Evolutionary conservation across 2,329 filamentous ascomycete genomes (phyloP).

Genomic region (Coleophoma cylindrospora): DNA sequence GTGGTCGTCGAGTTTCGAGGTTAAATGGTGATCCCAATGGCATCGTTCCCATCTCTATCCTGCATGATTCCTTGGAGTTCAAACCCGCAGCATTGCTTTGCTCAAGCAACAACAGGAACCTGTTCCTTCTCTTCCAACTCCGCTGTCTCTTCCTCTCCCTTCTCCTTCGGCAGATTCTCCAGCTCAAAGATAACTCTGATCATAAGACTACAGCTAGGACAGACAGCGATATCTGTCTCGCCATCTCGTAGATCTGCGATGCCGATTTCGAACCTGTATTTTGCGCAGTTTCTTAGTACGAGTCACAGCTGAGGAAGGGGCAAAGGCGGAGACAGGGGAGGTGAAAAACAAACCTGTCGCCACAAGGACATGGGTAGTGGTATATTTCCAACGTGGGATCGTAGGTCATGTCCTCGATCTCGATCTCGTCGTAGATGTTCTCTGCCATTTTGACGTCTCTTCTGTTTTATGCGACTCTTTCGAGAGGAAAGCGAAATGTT

Average conservation of each 20-base stretch:
- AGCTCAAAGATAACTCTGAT: constrained; percentile 89
- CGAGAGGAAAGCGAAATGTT: too few relatives aligned
- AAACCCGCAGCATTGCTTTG: too few relatives aligned
- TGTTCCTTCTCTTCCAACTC: background rate
- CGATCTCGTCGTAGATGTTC: constrained; percentile 92
- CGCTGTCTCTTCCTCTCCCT: background rate
- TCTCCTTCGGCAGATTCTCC: constrained; percentile 41
- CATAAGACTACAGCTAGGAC: constrained; percentile 95
- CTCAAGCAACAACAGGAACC: too few relatives aligned
- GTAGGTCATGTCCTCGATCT: constrained; percentile 98
- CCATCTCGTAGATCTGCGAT: constrained; percentile 78
- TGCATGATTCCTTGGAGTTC: too few relatives aligned
- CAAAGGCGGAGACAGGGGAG: background rate
- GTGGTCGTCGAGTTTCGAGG: too few relatives aligned
- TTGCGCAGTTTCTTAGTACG: background rate
- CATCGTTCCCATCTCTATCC: too few relatives aligned
- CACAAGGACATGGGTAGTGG: constrained; percentile 94
- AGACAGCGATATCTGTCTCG: constrained; percentile 87
- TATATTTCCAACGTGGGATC: constrained; percentile 81
- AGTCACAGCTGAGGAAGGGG: background rate
- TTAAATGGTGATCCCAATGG: too few relatives aligned
- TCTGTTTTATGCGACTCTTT: constrained; percentile 22
- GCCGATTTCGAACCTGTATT: constrained; percentile 73
- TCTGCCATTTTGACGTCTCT: constrained; percentile 46
- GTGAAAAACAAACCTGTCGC: constrained; percentile 50